A percentile compares a stretch with the other conserved stretches of the same genome.
phyloP scores from a whole-genome alignment of 768 basidiomycete species.

The Tylopilus subfusipes region DNA sequence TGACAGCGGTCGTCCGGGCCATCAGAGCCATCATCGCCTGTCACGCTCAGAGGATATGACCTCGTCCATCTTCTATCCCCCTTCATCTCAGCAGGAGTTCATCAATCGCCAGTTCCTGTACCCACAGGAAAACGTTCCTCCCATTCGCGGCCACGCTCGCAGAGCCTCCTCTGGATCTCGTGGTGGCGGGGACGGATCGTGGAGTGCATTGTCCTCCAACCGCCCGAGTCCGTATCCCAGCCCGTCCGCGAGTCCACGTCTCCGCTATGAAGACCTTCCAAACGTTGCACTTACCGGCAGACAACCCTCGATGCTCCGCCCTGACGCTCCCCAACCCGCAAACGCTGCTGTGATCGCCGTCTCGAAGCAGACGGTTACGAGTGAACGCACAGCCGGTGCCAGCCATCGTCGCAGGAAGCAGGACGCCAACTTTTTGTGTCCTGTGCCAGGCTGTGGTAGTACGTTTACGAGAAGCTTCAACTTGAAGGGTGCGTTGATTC shows the following conservation, averaged over 20 bases:
- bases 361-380: slow-evolving; percentile 84
- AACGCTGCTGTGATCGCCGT: slow-evolving; percentile 23
- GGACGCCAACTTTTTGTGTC: slow-evolving; percentile 82
- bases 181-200: slow-evolving; percentile 27
- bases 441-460: slow-evolving; percentile 78
- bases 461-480: slow-evolving; percentile 94
- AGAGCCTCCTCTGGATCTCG: slow-evolving; percentile 41
- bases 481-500: slow-evolving; percentile 62
- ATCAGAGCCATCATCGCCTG: slow-evolving; percentile 47
- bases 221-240: slow-evolving; percentile 64
- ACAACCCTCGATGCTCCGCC: slow-evolving; percentile 22
- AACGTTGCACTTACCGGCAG: slow-evolving; percentile 26
- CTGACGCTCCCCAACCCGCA: slow-evolving; percentile 12
- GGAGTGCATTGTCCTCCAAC: slow-evolving; percentile 35
- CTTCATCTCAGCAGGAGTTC: slow-evolving; percentile 42
- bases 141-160: slow-evolving; percentile 41
- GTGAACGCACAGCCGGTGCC: slow-evolving; percentile 83
- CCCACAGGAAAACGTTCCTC: slow-evolving; percentile 35
- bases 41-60: slow-evolving; percentile 64
- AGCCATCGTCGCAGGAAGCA: slow-evolving; percentile 83
- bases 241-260: slow-evolving; percentile 62
- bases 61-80: slow-evolving; percentile 28
- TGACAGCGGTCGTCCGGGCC: slow-evolving; percentile 40
- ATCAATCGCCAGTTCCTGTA: slow-evolving; percentile 43
- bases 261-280: slow-evolving; percentile 50